Evolutionary conservation across 1,139 yeast species (phyloP).

Genomic region (Yamadazyma aaseri): DNA sequence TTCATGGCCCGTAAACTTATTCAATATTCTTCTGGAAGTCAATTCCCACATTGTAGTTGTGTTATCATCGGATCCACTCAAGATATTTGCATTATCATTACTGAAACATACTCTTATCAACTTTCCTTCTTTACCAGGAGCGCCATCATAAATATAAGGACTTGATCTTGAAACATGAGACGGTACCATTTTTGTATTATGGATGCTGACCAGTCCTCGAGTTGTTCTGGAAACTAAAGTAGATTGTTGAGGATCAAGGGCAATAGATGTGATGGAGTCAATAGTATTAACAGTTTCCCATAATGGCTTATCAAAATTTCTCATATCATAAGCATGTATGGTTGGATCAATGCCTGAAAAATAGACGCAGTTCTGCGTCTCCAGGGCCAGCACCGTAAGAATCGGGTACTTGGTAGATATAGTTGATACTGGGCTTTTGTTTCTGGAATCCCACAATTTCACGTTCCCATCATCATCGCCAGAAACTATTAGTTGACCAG

Average conservation of each 20-base stretch:
- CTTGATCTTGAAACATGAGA: conserved; percentile 37
- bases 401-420: conserved; percentile 56
- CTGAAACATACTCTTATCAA: conserved; percentile 51
- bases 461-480: conserved; percentile 68
- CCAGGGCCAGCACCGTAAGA: conserved; percentile 46
- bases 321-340: conserved; percentile 55
- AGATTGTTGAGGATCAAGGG: conserved; percentile 50
- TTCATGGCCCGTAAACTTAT: conserved; percentile 56
- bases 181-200: conserved; percentile 50
- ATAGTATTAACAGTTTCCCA: conserved; percentile 50
- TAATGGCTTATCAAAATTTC: conserved; percentile 36
- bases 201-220: conserved; percentile 57
- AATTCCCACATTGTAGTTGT: conserved; percentile 62
- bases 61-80: conserved; percentile 65
- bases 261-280: conserved; percentile 52
- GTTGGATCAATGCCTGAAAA: conserved; percentile 69
- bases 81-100: conserved; percentile 33
- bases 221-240: conserved; percentile 55
- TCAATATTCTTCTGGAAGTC: conserved; percentile 44
- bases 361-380: conserved; percentile 43
- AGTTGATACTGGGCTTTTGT: conserved; percentile 38
- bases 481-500: conserved; percentile 39
- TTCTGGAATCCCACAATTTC: conserved; percentile 63
- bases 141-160: conserved; percentile 55
- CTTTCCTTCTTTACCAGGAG: conserved; percentile 53